Conservation (phyloP, 202 grass and related monocot species). For the Alloteropsis angusta region DNA sequence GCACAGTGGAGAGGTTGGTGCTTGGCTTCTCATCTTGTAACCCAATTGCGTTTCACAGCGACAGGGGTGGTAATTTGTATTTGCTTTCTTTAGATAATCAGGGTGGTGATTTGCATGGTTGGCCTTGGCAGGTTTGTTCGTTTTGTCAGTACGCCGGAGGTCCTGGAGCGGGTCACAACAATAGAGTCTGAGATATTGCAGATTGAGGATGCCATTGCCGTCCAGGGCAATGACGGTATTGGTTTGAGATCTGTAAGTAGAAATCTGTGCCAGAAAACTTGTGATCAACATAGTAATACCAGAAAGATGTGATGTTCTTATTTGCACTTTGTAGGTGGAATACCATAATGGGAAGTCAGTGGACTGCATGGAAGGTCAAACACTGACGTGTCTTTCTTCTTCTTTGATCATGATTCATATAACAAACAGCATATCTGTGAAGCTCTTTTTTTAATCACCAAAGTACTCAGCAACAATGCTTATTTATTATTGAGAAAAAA, state of each 20-base stretch:
- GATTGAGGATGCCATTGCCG: conserved; percentile 69
- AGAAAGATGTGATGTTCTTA: conserved; percentile 5
- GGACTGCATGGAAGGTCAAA: conserved; percentile 50
- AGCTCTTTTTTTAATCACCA: neutral
- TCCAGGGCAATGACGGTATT: conserved; percentile 60
- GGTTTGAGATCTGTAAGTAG: conserved; percentile 49
- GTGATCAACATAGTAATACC: neutral
- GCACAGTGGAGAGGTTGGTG: conserved; percentile 65
- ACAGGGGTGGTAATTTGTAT: neutral
- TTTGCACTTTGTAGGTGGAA: conserved; percentile 50
- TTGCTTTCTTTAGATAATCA: neutral
- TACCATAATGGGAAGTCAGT: conserved; percentile 37
- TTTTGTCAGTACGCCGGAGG: conserved; percentile 90
- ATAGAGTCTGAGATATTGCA: conserved; percentile 91
- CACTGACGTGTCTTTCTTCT: neutral
- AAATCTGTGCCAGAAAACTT: neutral
- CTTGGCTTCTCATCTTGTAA: neutral
- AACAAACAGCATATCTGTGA: neutral
- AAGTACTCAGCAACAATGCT: neutral
- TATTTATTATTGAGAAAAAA: neutral
- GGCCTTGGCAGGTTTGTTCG: conserved; percentile 73
- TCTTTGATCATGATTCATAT: neutral
- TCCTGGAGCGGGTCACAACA: conserved; percentile 79
- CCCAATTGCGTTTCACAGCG: neutral
- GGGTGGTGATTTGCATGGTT: conserved; percentile 5